Conservation (phyloP, 495 filamentous ascomycete genomes). For the Xanthoparmelia taractica region DNA sequence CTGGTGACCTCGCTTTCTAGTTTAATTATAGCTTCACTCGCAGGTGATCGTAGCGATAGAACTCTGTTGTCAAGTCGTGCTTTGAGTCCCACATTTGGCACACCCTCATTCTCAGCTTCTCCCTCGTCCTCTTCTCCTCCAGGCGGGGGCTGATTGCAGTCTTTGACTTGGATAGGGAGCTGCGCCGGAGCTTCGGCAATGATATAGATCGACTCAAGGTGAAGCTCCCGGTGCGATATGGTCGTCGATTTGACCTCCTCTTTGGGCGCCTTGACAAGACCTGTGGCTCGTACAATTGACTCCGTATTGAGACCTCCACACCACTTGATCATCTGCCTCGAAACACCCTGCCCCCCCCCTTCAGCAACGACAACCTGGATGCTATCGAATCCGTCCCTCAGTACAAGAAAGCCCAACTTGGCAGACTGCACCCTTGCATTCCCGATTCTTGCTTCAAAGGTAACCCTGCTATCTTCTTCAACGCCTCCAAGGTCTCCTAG, state of each 20-base stretch:
- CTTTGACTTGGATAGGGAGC: conserved; percentile 66
- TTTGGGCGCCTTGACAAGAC: conserved; percentile 62
- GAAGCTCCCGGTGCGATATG: conserved; percentile 67
- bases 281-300: conserved; percentile 71
- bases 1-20: conserved; percentile 76
- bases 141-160: conserved; percentile 45
- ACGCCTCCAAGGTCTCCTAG: conserved; percentile 48
- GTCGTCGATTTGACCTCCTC: conserved; percentile 73
- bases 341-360: conserved; percentile 39
- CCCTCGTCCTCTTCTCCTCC: conserved; percentile 37
- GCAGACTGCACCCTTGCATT: conserved; percentile 81
- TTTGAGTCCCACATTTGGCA: conserved; percentile 61
- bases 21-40: conserved; percentile 77
- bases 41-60: conserved; percentile 80
- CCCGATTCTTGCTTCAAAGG: conserved; percentile 76
- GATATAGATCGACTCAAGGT: conserved; percentile 72
- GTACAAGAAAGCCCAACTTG: conserved; percentile 86
- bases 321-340: conserved; percentile 83
- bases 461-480: conserved; percentile 64
- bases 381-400: conserved; percentile 72
- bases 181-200: conserved; percentile 55
- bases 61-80: conserved; percentile 83
- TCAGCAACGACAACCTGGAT: conserved; percentile 71
- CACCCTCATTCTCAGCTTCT: conserved; percentile 41
- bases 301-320: conserved; percentile 70